Percentiles rank a stretch among this genome's conserved stretches.
Conservation (phyloP, 1,139 yeast genomes). For the Pichia sp. region DNA sequence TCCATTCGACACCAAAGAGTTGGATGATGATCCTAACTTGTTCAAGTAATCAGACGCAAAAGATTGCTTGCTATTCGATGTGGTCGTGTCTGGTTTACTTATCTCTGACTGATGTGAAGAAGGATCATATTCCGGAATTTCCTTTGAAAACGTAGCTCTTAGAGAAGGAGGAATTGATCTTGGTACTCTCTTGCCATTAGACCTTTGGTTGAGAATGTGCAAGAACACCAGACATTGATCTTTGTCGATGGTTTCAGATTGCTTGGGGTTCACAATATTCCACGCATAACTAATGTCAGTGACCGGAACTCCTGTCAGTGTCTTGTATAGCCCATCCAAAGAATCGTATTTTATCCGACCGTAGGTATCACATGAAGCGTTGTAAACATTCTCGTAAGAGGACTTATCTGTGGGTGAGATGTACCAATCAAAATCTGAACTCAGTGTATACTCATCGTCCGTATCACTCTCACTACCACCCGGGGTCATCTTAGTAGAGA, state of each 20-base stretch:
- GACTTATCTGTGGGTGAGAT: constrained; percentile 81
- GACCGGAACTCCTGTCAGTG: constrained; percentile 67
- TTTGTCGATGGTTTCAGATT: constrained; percentile 80
- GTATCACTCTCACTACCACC: constrained; percentile 25
- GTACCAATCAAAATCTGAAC: constrained; percentile 89
- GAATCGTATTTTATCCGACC: constrained; percentile 81
- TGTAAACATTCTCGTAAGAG: constrained; percentile 73
- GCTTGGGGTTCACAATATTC: constrained; percentile 90
- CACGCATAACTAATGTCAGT: constrained; percentile 90
- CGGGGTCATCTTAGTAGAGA: constrained; percentile 25
- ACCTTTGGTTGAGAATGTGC: constrained; percentile 86
- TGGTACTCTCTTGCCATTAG: constrained; percentile 82
- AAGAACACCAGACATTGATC: constrained; percentile 87
- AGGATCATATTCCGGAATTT: constrained; percentile 70
- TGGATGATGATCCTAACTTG: constrained; percentile 34
- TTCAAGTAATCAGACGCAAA: constrained; percentile 42
- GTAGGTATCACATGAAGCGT: constrained; percentile 65
- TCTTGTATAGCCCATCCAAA: constrained; percentile 58
- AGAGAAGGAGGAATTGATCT: constrained; percentile 91
- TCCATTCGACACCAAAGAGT: constrained; percentile 18
- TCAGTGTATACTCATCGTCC: constrained; percentile 44
- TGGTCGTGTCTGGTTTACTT: constrained; percentile 23
- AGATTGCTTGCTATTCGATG: constrained; percentile 30
- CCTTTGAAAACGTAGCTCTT: constrained; percentile 86
- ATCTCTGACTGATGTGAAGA: constrained; percentile 41